These are phyloP conservation scores for Aspergillus mulundensis DNA, from an alignment of 495 filamentous ascomycete genomes.

Conservation along the genomic window DNA sequence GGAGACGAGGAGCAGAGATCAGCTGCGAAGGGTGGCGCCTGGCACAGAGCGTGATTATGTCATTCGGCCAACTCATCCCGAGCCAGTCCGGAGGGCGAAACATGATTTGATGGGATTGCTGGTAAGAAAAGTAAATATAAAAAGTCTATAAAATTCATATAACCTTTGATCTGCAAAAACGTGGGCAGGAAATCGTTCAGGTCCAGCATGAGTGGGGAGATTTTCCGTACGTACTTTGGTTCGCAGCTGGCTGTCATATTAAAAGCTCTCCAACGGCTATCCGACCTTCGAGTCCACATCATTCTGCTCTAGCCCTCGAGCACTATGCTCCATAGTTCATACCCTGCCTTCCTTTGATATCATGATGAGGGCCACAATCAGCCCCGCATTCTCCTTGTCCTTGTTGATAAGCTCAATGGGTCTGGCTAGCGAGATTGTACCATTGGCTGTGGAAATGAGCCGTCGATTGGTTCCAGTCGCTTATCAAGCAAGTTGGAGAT, in stretches of 20 bases:
- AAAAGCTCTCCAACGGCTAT: neutral
- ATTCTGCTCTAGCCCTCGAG: neutral
- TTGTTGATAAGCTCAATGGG: neutral
- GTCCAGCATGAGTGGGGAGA: constrained; percentile 1
- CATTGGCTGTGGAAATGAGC: constrained; percentile 7
- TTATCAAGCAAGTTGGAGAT: constrained; percentile 16
- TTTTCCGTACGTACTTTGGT: neutral
- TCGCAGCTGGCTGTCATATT: neutral
- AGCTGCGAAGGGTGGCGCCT: constrained; percentile 10
- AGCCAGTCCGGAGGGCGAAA: neutral
- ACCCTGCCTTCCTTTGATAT: neutral
- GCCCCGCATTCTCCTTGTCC: neutral
- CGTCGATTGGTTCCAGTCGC: constrained; percentile 6
- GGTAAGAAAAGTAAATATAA: neutral
- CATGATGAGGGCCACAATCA: neutral
- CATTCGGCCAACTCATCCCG: constrained; percentile 1
- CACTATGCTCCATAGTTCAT: neutral
- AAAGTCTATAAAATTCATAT: neutral
- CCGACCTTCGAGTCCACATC: neutral
- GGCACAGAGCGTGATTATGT: constrained; percentile 19
- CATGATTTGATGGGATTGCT: neutral
- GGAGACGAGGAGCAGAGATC: constrained; percentile 10
- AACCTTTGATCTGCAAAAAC: neutral
- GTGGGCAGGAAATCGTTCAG: neutral
- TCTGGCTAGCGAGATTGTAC: neutral